Evolutionary conservation across 1,284 basidiomycete genomes (phyloP).

Genomic region (Microstroma glucosiphilum): DNA sequence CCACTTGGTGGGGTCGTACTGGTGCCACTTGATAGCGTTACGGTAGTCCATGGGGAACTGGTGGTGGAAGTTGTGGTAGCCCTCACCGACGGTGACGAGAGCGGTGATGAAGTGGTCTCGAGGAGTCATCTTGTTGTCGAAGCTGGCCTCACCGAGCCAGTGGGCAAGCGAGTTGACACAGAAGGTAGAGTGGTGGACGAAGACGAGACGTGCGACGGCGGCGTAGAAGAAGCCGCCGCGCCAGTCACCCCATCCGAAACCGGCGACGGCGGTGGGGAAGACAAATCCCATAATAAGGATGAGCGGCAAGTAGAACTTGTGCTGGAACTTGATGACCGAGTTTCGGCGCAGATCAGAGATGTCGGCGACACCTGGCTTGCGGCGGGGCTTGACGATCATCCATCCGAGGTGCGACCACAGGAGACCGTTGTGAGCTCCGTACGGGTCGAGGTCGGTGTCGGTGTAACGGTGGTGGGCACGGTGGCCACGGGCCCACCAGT

Average conservation of each 20-base stretch:
- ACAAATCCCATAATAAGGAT: conserved; percentile 46
- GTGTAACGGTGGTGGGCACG: conserved; percentile 51
- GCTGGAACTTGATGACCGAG: conserved; percentile 48
- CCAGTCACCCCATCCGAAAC: conserved; percentile 49
- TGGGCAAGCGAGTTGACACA: conserved; percentile 50
- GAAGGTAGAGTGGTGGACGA: conserved; percentile 50
- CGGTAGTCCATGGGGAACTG: conserved; percentile 51
- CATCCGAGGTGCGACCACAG: conserved; percentile 49
- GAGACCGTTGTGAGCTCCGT: conserved; percentile 48
- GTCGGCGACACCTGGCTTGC: conserved; percentile 49
- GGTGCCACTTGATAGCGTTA: conserved; percentile 48
- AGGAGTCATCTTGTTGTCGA: conserved; percentile 49
- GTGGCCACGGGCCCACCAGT: conserved; percentile 50
- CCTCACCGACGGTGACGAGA: conserved; percentile 47
- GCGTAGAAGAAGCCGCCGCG: conserved; percentile 49
- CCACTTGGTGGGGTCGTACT: conserved; percentile 51
- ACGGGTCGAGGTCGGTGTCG: conserved; percentile 50
- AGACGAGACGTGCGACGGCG: conserved; percentile 42
- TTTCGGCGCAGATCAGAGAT: conserved; percentile 46
- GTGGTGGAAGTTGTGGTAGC: conserved; percentile 51
- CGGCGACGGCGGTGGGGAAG: conserved; percentile 47
- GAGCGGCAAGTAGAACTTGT: conserved; percentile 47
- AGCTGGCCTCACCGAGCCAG: conserved; percentile 48
- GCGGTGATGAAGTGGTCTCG: conserved; percentile 49
- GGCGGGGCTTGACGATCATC: conserved; percentile 49